Evolutionary conservation across 192 early-diverging fungal genomes (phyloP).

Genomic region (Allomyces javanicus): DNA sequence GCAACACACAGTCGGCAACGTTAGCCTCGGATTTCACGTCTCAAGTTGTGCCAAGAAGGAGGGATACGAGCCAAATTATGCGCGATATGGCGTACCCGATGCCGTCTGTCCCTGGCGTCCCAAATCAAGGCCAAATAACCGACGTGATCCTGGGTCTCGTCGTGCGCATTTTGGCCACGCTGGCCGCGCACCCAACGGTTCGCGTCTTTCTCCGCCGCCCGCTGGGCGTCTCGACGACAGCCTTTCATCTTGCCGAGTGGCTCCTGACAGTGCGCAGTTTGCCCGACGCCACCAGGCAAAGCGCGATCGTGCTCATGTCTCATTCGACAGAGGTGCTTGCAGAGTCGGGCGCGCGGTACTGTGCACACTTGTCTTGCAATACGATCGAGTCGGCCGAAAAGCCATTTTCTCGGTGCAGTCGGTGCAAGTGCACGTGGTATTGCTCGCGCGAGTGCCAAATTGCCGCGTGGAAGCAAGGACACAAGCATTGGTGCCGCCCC

Average conservation of each 20-base stretch:
- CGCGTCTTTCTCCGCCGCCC: not conserved
- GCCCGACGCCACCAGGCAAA: not conserved
- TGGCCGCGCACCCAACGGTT: not conserved
- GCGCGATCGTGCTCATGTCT: not conserved
- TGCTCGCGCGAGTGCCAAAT: slow-evolving; percentile 3
- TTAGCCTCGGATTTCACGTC: too few species aligned
- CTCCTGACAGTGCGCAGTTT: not conserved
- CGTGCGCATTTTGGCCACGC: not conserved
- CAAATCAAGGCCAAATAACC: too few species aligned
- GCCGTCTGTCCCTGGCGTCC: too few species aligned
- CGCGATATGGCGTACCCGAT: too few species aligned
- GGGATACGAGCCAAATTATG: too few species aligned
- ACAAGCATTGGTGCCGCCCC: not conserved
- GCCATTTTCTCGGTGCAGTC: not conserved
- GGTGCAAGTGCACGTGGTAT: slow-evolving; percentile 1
- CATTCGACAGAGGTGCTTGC: not conserved
- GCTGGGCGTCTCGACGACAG: not conserved
- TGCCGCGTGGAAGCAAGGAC: slow-evolving; percentile 1
- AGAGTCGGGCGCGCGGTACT: not conserved
- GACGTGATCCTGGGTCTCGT: not conserved
- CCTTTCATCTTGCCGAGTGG: not conserved
- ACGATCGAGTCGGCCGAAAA: not conserved
- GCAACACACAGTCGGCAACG: too few species aligned
- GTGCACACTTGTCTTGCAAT: slow-evolving; percentile 1
- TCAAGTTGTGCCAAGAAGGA: too few species aligned